A percentile compares a stretch with the other conserved stretches of the same genome.
These are phyloP conservation scores for Sophora flavescens DNA, from an alignment of 306 rosid genomes.

Conservation along the genomic window DNA sequence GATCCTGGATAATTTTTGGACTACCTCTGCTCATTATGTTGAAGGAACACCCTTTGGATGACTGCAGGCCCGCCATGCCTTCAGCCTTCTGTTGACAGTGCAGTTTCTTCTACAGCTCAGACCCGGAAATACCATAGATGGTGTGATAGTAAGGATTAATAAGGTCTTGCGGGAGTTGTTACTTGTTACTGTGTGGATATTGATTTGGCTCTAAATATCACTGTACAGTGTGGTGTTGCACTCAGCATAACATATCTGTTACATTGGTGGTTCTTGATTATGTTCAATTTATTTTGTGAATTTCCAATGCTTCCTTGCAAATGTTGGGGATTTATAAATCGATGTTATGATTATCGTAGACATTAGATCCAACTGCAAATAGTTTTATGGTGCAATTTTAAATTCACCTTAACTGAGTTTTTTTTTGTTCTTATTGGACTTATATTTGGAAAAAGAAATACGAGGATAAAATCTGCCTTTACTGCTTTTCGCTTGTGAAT, in stretches of 20 bases:
- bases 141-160: slow-evolving; percentile 52
- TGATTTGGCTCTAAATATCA: slow-evolving; percentile 44
- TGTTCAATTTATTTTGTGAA: slow-evolving; percentile 41
- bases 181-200: slow-evolving; percentile 54
- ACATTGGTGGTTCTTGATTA: slow-evolving; percentile 35
- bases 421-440: no score
- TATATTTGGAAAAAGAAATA: no score
- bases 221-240: slow-evolving; percentile 57
- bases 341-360: background rate
- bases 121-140: slow-evolving; percentile 35
- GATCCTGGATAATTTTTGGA: slow-evolving; percentile 37
- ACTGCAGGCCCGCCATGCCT: slow-evolving; percentile 10
- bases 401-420: no score
- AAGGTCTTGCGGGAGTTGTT: slow-evolving; percentile 43
- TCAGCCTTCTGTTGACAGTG: slow-evolving; percentile 32
- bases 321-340: slow-evolving; percentile 20
- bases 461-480: no score
- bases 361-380: background rate
- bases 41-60: slow-evolving; percentile 34
- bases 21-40: slow-evolving; percentile 38
- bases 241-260: slow-evolving; percentile 45
- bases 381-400: background rate
- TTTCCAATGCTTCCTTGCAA: slow-evolving; percentile 13
- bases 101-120: slow-evolving; percentile 44
- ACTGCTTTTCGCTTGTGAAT: no score